A percentile compares a stretch with the other conserved stretches of the same genome.
phyloP scores from a whole-genome alignment of 164 flowering plant genomes.

The Magnolia officinalis region DNA sequence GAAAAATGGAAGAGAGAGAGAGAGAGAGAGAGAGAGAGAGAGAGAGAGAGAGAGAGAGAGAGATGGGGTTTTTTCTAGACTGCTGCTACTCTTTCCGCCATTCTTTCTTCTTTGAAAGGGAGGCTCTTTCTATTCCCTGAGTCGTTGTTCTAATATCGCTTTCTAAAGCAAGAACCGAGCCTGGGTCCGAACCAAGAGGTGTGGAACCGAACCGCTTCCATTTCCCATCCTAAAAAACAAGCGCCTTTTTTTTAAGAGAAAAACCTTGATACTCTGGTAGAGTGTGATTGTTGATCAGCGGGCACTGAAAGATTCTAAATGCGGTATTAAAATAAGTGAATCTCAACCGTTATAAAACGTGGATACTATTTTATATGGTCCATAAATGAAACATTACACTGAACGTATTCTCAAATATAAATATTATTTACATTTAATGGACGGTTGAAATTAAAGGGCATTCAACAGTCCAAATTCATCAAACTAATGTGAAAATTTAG shows the following conservation, averaged over 20 bases:
- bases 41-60: too few relatives aligned
- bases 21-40: constrained; percentile 1
- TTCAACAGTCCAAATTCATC: too few relatives aligned
- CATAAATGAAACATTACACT: too few relatives aligned
- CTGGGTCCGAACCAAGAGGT: constrained; percentile 8
- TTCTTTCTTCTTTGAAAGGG: not conserved
- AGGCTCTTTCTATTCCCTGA: not conserved
- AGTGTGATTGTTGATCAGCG: not conserved
- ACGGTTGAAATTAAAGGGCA: too few relatives aligned
- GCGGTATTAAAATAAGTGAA: too few relatives aligned
- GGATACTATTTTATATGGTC: too few relatives aligned
- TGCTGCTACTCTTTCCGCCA: not conserved
- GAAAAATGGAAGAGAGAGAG: not conserved
- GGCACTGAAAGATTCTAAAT: not conserved
- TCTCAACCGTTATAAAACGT: too few relatives aligned
- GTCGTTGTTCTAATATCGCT: constrained; percentile 6
- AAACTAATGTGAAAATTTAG: too few relatives aligned
- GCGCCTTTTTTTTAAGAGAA: not conserved
- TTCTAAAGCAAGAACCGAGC: constrained; percentile 3
- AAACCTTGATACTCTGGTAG: not conserved
- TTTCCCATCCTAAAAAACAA: not conserved
- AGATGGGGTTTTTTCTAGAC: not conserved
- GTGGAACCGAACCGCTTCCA: constrained; percentile 6
- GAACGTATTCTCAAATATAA: too few relatives aligned
- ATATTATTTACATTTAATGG: too few relatives aligned